A percentile compares a stretch with the other conserved stretches of the same genome.
Evolutionary conservation across 2,329 filamentous ascomycete species (phyloP).

Genomic region (Chrysoporthe puriensis): DNA sequence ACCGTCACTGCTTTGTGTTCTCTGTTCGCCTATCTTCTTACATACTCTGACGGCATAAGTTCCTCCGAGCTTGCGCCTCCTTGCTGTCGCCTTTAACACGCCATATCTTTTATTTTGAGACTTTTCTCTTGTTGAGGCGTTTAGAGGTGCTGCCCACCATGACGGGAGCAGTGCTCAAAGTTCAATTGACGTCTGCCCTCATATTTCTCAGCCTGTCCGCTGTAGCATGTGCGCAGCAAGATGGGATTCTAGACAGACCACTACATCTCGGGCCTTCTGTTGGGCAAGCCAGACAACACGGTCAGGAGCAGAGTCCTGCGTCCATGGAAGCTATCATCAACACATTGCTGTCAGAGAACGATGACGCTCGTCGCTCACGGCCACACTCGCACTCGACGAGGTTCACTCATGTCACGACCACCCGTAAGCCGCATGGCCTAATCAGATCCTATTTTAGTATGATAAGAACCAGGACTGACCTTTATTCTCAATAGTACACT

Average conservation of each 20-base stretch:
- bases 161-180: neutral
- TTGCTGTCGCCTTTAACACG: neutral
- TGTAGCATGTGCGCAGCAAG: neutral
- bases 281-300: neutral
- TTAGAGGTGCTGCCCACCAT: slow-evolving; percentile 2
- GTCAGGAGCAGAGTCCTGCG: neutral
- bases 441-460: neutral
- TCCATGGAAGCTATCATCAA: neutral
- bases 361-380: neutral
- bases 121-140: neutral
- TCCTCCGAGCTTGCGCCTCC: neutral
- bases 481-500: slow-evolving; percentile 3
- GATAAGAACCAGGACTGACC: neutral
- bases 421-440: neutral
- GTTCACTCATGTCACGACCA: slow-evolving; percentile 12
- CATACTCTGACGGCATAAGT: neutral
- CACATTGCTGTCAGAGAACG: neutral
- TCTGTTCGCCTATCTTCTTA: neutral
- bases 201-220: neutral
- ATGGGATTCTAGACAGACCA: neutral
- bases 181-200: neutral
- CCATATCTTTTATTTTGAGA: neutral
- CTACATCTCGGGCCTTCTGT: neutral
- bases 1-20: neutral
- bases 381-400: slow-evolving; percentile 2